phyloP scores from a whole-genome alignment of 352 stramenopile species.

The Lagenidium sp. region DNA sequence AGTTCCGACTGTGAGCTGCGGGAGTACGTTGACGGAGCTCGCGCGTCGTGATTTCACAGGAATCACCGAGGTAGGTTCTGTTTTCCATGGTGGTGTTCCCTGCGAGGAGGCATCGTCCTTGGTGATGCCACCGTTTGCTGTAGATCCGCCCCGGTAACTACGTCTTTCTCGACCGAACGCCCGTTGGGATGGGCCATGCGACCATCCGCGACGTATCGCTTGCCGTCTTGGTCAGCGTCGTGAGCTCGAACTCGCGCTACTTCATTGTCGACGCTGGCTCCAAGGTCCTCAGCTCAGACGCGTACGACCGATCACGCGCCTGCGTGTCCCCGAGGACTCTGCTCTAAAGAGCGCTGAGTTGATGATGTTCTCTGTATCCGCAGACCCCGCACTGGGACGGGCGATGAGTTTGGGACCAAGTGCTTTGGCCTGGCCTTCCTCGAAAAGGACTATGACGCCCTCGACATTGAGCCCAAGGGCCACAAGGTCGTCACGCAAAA shows the following conservation, averaged over 20 bases:
- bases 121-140: background rate
- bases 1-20: slow-evolving; percentile 50
- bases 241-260: slow-evolving; percentile 64
- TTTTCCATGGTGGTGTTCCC: background rate
- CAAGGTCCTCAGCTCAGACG: slow-evolving; percentile 61
- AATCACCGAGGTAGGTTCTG: slow-evolving; percentile 44
- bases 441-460: slow-evolving; percentile 51
- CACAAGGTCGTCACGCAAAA: slow-evolving; percentile 25
- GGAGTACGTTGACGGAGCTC: slow-evolving; percentile 57
- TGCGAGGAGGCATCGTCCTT: too few species aligned
- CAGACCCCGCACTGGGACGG: slow-evolving; percentile 13
- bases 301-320: too few species aligned
- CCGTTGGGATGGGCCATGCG: slow-evolving; percentile 52
- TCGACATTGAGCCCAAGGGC: slow-evolving; percentile 33
- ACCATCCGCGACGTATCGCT: slow-evolving; percentile 52
- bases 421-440: slow-evolving; percentile 62
- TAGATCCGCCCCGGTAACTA: slow-evolving; percentile 69
- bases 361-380: slow-evolving; percentile 1
- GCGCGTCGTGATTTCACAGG: slow-evolving; percentile 47
- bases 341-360: background rate
- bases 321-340: too few species aligned
- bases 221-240: slow-evolving; percentile 46
- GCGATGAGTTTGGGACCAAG: slow-evolving; percentile 31
- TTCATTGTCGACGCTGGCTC: slow-evolving; percentile 69
- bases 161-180: slow-evolving; percentile 67